These are phyloP conservation scores for Curvularia eragrostidis DNA, from an alignment of 2,329 filamentous ascomycete genomes.

Conservation along the genomic window DNA sequence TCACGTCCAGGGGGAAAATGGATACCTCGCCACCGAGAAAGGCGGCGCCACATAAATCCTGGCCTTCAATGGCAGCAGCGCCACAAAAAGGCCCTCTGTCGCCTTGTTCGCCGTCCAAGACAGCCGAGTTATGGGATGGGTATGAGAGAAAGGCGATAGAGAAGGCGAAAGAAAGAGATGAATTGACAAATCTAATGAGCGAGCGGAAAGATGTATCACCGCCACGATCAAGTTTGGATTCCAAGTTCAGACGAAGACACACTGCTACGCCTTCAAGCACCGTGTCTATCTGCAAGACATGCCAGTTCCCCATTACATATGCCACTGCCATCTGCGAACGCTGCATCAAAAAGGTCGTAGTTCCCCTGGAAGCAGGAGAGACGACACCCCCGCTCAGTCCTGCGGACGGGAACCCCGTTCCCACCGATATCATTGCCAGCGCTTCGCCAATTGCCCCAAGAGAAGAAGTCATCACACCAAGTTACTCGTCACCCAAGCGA, in stretches of 20 bases:
- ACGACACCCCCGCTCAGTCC: slow-evolving; percentile 39
- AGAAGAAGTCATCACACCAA: slow-evolving; percentile 19
- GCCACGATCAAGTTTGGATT: slow-evolving; percentile 35
- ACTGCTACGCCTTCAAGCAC: slow-evolving; percentile 24
- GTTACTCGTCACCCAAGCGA: slow-evolving; percentile 28
- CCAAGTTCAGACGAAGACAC: slow-evolving; percentile 28
- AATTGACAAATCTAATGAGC: slow-evolving; percentile 15
- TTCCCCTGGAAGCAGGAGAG: slow-evolving; percentile 27
- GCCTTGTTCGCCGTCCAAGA: slow-evolving; percentile 36
- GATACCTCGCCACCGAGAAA: slow-evolving; percentile 26
- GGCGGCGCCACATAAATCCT: slow-evolving; percentile 30
- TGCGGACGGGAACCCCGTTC: slow-evolving; percentile 32
- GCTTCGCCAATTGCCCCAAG: slow-evolving; percentile 26
- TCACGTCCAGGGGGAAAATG: slow-evolving; percentile 15
- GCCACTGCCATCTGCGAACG: slow-evolving; percentile 39
- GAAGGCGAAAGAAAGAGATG: slow-evolving; percentile 40
- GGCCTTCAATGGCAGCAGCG: slow-evolving; percentile 33
- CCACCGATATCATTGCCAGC: slow-evolving; percentile 30
- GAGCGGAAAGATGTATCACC: slow-evolving; percentile 8
- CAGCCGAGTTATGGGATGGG: slow-evolving; percentile 46
- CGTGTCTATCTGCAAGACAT: slow-evolving; percentile 42
- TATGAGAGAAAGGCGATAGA: slow-evolving; percentile 44
- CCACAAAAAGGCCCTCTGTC: slow-evolving; percentile 39
- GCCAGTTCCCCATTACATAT: slow-evolving; percentile 37
- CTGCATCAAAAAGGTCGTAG: slow-evolving; percentile 40